These are phyloP conservation scores for Skeletonema costatum DNA, from an alignment of 108 stramenopile genomes.

Conservation along the genomic window DNA sequence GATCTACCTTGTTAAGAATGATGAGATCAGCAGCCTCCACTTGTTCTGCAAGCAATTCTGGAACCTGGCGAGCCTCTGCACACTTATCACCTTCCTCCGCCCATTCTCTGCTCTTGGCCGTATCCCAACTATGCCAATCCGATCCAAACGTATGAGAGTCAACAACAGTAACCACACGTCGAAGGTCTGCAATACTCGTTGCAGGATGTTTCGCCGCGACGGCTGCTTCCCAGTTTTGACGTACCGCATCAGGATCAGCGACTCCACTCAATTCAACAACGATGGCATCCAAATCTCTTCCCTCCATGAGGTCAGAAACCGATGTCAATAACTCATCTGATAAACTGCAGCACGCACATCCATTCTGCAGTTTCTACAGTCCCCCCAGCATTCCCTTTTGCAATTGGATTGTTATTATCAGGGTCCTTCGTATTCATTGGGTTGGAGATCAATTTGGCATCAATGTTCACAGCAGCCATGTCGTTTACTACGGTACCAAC, in stretches of 20 bases:
- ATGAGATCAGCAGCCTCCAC: conserved; percentile 91
- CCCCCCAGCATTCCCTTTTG: conserved; percentile 28
- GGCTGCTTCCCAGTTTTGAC: conserved; percentile 74
- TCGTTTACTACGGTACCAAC: conserved; percentile 96
- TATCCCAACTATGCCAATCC: conserved; percentile 84
- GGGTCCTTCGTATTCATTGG: conserved; percentile 12
- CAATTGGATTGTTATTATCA: conserved; percentile 1
- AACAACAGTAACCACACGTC: conserved; percentile 83
- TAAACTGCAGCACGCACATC: conserved; percentile 78
- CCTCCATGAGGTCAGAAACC: conserved; percentile 51
- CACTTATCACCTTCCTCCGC: conserved; percentile 55
- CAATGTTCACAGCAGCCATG: conserved; percentile 94
- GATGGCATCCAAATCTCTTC: conserved; percentile 73
- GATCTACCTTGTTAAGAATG: conserved; percentile 90
- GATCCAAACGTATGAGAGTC: conserved; percentile 85
- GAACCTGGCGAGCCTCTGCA: conserved; percentile 59
- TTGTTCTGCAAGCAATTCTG: conserved; percentile 89
- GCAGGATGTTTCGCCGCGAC: conserved; percentile 49
- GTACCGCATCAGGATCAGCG: conserved; percentile 86
- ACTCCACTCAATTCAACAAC: conserved; percentile 93
- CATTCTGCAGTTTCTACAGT: conserved; percentile 59
- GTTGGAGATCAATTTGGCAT: conserved; percentile 83
- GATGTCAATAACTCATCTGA: conserved; percentile 81
- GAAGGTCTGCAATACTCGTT: conserved; percentile 54
- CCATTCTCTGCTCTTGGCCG: conserved; percentile 55